These are phyloP conservation scores for Bruguiera gymnorhiza DNA, from an alignment of 345 rosid species.

Conservation along the genomic window DNA sequence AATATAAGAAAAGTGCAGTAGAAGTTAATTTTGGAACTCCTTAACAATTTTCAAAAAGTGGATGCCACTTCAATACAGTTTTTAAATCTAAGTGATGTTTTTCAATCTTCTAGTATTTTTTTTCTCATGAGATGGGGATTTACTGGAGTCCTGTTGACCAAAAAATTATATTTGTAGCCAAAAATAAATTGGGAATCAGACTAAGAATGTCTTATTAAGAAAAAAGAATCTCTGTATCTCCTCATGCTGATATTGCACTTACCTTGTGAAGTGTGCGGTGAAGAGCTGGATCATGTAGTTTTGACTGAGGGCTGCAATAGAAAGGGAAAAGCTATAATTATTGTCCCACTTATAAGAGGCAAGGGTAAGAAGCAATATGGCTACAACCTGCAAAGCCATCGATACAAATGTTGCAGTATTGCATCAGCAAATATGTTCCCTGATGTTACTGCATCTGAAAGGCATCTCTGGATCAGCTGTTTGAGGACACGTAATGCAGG, in stretches of 20 bases:
- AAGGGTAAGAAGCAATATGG: slow-evolving; percentile 4
- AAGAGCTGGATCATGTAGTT: slow-evolving; percentile 95
- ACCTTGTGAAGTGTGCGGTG: slow-evolving; percentile 93
- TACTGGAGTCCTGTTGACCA: no score
- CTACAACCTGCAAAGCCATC: slow-evolving; percentile 92
- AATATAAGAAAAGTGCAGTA: neutral
- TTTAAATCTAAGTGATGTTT: no score
- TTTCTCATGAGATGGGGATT: no score
- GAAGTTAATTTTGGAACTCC: slow-evolving; percentile 1
- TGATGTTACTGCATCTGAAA: slow-evolving; percentile 71
- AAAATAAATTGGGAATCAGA: no score
- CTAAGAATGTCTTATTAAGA: no score
- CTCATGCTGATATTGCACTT: slow-evolving; percentile 12
- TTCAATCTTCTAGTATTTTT: no score
- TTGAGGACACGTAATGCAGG: slow-evolving; percentile 80
- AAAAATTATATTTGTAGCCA: no score
- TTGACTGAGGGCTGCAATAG: slow-evolving; percentile 75
- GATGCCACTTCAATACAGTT: no score
- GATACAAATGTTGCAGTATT: slow-evolving; percentile 79
- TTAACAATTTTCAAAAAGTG: no score
- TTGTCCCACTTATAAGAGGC: slow-evolving; percentile 18
- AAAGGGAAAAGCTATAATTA: slow-evolving; percentile 20
- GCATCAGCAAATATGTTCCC: slow-evolving; percentile 93
- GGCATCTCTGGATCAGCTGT: slow-evolving; percentile 84
- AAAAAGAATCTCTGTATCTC: neutral